Conservation (phyloP, 2,329 filamentous ascomycete species). For the Davidsoniella australis region DNA sequence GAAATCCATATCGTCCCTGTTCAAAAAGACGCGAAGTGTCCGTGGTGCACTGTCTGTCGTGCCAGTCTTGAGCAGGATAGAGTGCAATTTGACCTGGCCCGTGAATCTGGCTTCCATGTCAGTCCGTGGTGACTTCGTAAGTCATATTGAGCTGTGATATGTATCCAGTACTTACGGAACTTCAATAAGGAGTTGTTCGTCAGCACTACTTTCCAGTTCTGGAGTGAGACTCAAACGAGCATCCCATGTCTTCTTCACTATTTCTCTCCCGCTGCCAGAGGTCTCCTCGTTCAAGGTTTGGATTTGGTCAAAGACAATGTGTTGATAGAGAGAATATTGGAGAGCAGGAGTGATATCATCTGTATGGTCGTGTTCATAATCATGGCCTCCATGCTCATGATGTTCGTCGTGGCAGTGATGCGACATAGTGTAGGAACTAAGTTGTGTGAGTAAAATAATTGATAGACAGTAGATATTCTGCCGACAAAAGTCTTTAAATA, state of each 20-base stretch:
- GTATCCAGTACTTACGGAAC: conserved; percentile 49
- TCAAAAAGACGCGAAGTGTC: conserved; percentile 76
- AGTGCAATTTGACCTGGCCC: conserved; percentile 82
- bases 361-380: conserved; percentile 63
- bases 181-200: conserved; percentile 86
- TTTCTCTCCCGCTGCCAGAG: conserved; percentile 48
- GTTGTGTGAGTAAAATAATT: not conserved
- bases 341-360: conserved; percentile 86
- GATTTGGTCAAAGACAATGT: conserved; percentile 78
- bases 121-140: not conserved
- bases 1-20: conserved; percentile 80
- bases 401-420: conserved; percentile 38
- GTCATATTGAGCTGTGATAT: not conserved
- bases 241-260: conserved; percentile 83
- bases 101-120: conserved; percentile 50
- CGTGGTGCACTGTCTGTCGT: conserved; percentile 52
- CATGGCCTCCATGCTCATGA: conserved; percentile 31
- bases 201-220: conserved; percentile 68
- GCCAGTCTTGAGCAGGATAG: conserved; percentile 70
- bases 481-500: not conserved
- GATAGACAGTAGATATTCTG: not conserved
- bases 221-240: conserved; percentile 56
- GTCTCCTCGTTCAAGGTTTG: conserved; percentile 67
- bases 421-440: conserved; percentile 19
- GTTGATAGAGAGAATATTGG: conserved; percentile 77